Percentiles rank a stretch among this genome's conserved stretches.
These are phyloP conservation scores for Mycena crocata DNA, from an alignment of 768 basidiomycete species.

Conservation along the genomic window DNA sequence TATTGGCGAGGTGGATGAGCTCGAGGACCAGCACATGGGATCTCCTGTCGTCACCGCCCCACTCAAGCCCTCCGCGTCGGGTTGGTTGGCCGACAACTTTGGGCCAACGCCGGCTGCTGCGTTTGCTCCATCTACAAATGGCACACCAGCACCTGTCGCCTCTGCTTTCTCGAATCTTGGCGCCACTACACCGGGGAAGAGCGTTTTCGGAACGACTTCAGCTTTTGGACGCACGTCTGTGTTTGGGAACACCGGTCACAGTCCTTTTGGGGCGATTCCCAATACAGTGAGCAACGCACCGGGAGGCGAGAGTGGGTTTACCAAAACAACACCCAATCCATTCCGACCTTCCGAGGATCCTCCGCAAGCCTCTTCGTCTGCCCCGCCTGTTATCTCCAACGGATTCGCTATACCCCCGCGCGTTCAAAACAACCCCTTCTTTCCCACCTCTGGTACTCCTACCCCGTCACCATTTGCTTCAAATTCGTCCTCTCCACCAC, in stretches of 20 bases:
- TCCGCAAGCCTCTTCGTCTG: slow-evolving; percentile 31
- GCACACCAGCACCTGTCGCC: slow-evolving; percentile 35
- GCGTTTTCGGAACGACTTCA: slow-evolving; percentile 49
- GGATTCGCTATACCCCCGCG: slow-evolving; percentile 28
- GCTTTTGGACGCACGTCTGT: slow-evolving; percentile 47
- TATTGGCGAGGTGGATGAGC: slow-evolving; percentile 6
- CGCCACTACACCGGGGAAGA: slow-evolving; percentile 44
- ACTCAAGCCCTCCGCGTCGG: slow-evolving; percentile 18
- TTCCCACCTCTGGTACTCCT: slow-evolving; percentile 20
- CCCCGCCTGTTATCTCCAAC: slow-evolving; percentile 25
- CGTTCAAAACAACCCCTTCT: slow-evolving; percentile 29
- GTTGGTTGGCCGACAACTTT: slow-evolving; percentile 22
- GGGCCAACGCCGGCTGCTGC: slow-evolving; percentile 27
- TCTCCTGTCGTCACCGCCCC: slow-evolving; percentile 15
- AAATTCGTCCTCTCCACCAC: slow-evolving; percentile 38
- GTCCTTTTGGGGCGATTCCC: slow-evolving; percentile 13
- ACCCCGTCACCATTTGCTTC: slow-evolving; percentile 37
- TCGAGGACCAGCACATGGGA: slow-evolving; percentile 20
- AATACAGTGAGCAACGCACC: background rate
- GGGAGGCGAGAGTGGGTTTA: background rate
- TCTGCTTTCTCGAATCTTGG: slow-evolving; percentile 55
- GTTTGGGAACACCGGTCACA: slow-evolving; percentile 31
- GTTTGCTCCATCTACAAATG: slow-evolving; percentile 30
- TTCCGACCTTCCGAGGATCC: background rate
- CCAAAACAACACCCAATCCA: background rate